Evolutionary conservation across 495 filamentous ascomycete species (phyloP), one percentile per base, ranked within the genome.

Genomic region (Lepraria neglecta): DNA sequence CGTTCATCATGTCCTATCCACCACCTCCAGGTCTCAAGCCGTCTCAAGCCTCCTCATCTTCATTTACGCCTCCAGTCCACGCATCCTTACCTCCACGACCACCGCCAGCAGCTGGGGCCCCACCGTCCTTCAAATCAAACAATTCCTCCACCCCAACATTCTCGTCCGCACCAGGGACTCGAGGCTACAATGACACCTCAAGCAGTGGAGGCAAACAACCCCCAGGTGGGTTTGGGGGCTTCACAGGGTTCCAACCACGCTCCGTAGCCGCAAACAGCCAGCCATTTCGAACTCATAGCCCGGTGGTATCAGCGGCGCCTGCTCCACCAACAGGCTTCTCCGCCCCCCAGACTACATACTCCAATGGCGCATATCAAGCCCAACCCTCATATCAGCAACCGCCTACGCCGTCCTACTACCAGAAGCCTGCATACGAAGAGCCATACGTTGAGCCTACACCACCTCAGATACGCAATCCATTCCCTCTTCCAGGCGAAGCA

Each of bases 1-100:
- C 83, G 76, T 91, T 91, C 88, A 91, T 88, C 86, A 95, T 95
- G 91, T 87, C 91, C 74, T 91, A 91, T 81, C 88, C 89, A 70
- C 88, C 89, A 68, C 89, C 89, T 86, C 89, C 91, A 88, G 90
- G 90, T 86, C 82, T 87, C 69, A 83, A 80, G 67, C 73, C 74
- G 61, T 63, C 70, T 28, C 69, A 68, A 54, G 44, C 72, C 19
- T 62, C 58, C 43, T 51, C 66, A n/a, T 61, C 67, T 24, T 74
- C 71, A 44, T 48, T 68, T 9, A 64, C 71, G 3, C 72, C 69
- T 65, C 81, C 80, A 76, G 79, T 76, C 56, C 85, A 77, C 57
- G 83, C 88, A 28, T 88, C 86, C 56, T 87, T 97, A 42, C 92
- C 92, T 53, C 84, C 92, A 53, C 87, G 90, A 31, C 91, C 91